Evolutionary conservation across 2,329 filamentous ascomycete genomes (phyloP), one percentile per base, ranked within the genome.

Genomic region (Cryphonectria carpinicola): DNA sequence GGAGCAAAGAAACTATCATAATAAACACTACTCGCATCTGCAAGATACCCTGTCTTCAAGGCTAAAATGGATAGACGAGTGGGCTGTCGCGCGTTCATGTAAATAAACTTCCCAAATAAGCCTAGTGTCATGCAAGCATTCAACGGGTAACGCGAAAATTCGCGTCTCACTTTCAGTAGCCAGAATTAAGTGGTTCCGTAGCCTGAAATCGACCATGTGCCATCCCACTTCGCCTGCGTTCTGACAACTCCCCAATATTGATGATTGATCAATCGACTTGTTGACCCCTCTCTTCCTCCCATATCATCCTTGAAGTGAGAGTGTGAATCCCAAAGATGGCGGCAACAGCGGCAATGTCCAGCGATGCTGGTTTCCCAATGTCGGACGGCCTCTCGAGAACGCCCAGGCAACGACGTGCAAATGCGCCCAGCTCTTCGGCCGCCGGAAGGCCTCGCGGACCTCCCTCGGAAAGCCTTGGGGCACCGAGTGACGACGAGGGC

Each of bases 381-480:
- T 89, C 88, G 73, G 87, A 89, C 75, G 85, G 81, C 70, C 81
- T 82, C 65, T 84, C 83, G 61, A 80, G 82, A 67, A 84, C 85
- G 60, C 84, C 84, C 66, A 81, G 81, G 73, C 79, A 81, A 70
- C 81, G 81, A 72, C 77, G 79, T 41, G 80, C 78, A 66, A 81
- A 84, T 67, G 83, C 84, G 70, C 85, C 85, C 60, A 88, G 87
- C 10, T 87, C 87, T 8, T 83, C 84, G 52, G 52, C 68, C n/a
- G 65, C 62, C 35, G 81, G 83, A 19, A 84, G 87, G 52, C 87
- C 88, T 37, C 81, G 86, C 74, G 87, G 83, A 0, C 89, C 88
- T n/a, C 89, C 88, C 1, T 90, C 89, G 5, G 89, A 91, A 79
- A 89, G 86, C 73, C 77, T 86, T 72, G 88, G 85, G 67, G 86